phyloP scores from a whole-genome alignment of 495 filamentous ascomycete species.

The Barbatosphaeria neglecta region DNA sequence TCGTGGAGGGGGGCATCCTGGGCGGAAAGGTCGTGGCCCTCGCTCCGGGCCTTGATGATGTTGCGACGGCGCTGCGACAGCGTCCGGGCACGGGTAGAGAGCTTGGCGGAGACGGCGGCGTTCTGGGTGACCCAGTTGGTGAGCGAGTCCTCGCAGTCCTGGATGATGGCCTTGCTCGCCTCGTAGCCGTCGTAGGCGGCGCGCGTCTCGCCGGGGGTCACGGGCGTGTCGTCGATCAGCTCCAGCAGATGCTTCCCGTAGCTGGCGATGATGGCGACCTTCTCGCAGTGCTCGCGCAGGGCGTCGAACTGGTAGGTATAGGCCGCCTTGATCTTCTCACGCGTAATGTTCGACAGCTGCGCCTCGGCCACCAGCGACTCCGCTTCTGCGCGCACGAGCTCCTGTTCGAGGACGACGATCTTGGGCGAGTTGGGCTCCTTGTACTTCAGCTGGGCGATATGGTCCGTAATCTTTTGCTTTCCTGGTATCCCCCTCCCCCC shows the following conservation, averaged over 20 bases:
- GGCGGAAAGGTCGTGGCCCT: conserved; percentile 64
- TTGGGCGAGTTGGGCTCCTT: conserved; percentile 97
- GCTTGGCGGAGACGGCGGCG: conserved; percentile 72
- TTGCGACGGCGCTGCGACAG: conserved; percentile 74
- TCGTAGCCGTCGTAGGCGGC: conserved; percentile 97
- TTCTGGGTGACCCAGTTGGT: conserved; percentile 93
- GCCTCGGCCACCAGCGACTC: conserved; percentile 97
- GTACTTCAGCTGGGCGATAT: conserved; percentile 98
- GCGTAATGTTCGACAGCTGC: conserved; percentile 96
- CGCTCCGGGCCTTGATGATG: conserved; percentile 49
- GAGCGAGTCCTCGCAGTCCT: conserved; percentile 94
- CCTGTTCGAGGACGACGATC: conserved; percentile 95
- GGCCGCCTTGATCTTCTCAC: conserved; percentile 96
- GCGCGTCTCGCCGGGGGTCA: conserved; percentile 94
- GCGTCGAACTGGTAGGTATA: conserved; percentile 99
- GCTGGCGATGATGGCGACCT: conserved; percentile 92
- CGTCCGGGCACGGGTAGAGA: conserved; percentile 73
- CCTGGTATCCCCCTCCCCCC: conserved; percentile 34
- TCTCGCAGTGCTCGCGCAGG: conserved; percentile 94
- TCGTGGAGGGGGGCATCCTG: conserved; percentile 79
- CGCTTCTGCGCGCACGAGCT: conserved; percentile 95
- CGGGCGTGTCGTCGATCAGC: conserved; percentile 89
- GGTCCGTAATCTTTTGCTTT: conserved; percentile 98
- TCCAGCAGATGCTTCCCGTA: conserved; percentile 95
- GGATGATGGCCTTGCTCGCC: conserved; percentile 96